phyloP scores from a whole-genome alignment of 768 basidiomycete species.

The Phlebiopsis flavidoalba region DNA sequence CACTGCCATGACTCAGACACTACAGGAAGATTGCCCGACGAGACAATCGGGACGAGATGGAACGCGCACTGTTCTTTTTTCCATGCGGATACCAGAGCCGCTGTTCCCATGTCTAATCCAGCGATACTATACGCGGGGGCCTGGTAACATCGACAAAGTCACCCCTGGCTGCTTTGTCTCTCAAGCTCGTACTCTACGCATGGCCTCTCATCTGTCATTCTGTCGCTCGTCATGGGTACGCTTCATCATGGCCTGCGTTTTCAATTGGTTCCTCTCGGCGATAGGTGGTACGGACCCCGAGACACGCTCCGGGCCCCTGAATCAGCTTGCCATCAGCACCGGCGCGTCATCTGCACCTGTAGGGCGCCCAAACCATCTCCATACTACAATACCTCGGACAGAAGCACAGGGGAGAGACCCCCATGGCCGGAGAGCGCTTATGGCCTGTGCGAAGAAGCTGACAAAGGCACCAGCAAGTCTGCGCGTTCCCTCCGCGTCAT shows the following conservation, averaged over 20 bases:
- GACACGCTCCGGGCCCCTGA: slow-evolving; percentile 57
- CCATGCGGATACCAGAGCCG: slow-evolving; percentile 53
- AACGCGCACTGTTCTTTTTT: slow-evolving; percentile 83
- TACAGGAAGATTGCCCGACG: slow-evolving; percentile 36
- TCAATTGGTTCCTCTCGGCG: slow-evolving; percentile 93
- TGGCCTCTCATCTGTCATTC: slow-evolving; percentile 34
- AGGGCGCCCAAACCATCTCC: slow-evolving; percentile 93
- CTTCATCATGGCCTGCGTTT: slow-evolving; percentile 93
- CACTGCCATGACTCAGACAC: slow-evolving; percentile 69
- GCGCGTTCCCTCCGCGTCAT: slow-evolving; percentile 47
- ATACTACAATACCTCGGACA: slow-evolving; percentile 85
- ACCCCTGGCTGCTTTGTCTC: slow-evolving; percentile 95
- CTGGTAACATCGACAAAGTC: slow-evolving; percentile 94
- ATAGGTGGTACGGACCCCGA: slow-evolving; percentile 74
- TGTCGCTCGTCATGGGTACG: slow-evolving; percentile 86
- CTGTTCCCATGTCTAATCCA: slow-evolving; percentile 77
- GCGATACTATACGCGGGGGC: slow-evolving; percentile 85
- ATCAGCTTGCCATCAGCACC: slow-evolving; percentile 87
- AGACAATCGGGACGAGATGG: slow-evolving; percentile 76
- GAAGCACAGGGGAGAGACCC: too few relatives aligned
- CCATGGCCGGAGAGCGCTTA: slow-evolving; percentile 82
- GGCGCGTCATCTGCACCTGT: slow-evolving; percentile 93
- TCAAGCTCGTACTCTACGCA: slow-evolving; percentile 80
- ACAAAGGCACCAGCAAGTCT: slow-evolving; percentile 42
- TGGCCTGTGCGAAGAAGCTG: slow-evolving; percentile 43